These are phyloP conservation scores for Metrosideros polymorpha DNA, from an alignment of 441 rosid species.

Conservation along the genomic window DNA sequence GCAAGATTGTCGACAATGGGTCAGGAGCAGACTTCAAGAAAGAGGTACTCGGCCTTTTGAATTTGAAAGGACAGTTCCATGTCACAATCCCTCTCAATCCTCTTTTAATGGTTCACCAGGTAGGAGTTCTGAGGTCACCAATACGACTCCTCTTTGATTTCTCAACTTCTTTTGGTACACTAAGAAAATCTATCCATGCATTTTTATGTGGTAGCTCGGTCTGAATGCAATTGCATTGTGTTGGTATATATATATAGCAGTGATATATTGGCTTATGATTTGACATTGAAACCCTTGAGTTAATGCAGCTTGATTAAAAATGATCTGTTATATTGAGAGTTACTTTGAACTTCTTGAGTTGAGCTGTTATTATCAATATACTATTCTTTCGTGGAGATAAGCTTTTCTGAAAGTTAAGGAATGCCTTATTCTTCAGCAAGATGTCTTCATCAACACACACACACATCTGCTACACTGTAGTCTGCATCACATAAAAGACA, in stretches of 20 bases:
- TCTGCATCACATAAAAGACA: neutral
- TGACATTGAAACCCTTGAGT: neutral
- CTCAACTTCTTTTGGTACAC: neutral
- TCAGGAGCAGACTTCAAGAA: conserved; percentile 49
- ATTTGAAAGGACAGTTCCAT: conserved; percentile 54
- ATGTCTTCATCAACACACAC: neutral
- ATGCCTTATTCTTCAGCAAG: neutral
- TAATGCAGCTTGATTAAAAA: neutral
- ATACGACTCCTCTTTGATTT: neutral
- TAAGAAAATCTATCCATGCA: neutral
- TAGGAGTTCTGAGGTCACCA: neutral
- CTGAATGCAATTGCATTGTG: neutral
- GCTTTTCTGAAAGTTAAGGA: neutral
- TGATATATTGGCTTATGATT: neutral
- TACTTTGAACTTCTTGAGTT: neutral
- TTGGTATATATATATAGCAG: neutral
- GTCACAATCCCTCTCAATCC: conserved; percentile 35
- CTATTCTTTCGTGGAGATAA: neutral
- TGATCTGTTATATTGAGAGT: neutral
- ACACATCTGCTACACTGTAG: neutral
- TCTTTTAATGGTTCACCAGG: neutral
- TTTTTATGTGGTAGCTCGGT: neutral
- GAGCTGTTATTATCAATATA: neutral
- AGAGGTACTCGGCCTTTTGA: conserved; percentile 63
- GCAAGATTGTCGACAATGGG: conserved; percentile 60